phyloP scores from a whole-genome alignment of 1,139 yeast species.

The Yamadazyma spencermartinsiae region DNA sequence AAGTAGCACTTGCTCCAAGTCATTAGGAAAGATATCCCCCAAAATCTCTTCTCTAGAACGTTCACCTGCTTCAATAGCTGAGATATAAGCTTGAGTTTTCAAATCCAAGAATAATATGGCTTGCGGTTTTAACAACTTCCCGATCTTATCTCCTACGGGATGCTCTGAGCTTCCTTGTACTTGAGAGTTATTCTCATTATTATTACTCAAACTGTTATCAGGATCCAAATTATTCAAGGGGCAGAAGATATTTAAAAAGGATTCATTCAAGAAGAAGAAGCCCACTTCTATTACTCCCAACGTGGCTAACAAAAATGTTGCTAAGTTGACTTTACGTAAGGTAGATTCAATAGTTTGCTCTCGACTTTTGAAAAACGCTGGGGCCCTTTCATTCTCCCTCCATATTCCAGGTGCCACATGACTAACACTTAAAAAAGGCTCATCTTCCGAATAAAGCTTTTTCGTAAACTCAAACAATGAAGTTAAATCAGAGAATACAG shows the following conservation, averaged over 20 bases:
- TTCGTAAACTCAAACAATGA: constrained; percentile 75
- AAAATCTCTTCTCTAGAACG: constrained; percentile 66
- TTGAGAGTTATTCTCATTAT: constrained; percentile 35
- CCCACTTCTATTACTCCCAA: constrained; percentile 86
- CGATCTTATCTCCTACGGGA: constrained; percentile 42
- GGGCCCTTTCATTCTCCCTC: constrained; percentile 63
- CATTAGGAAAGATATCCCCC: constrained; percentile 72
- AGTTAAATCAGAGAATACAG: constrained; percentile 69
- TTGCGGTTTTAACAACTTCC: constrained; percentile 74
- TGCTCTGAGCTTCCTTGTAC: constrained; percentile 40
- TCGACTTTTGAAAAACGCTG: constrained; percentile 54
- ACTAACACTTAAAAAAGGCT: constrained; percentile 64
- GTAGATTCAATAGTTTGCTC: constrained; percentile 71
- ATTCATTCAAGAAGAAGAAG: constrained; percentile 79
- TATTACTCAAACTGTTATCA: constrained; percentile 39
- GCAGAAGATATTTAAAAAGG: constrained; percentile 81
- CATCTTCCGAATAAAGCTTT: constrained; percentile 61
- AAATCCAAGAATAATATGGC: constrained; percentile 79
- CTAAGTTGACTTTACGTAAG: constrained; percentile 78
- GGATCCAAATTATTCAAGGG: constrained; percentile 55
- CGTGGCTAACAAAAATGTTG: constrained; percentile 83
- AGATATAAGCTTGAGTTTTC: constrained; percentile 92
- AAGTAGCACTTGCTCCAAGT: constrained; percentile 50
- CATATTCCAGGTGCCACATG: constrained; percentile 66
- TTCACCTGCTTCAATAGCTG: constrained; percentile 78